These are phyloP conservation scores for Aspergillus sp. DNA, from an alignment of 2,329 filamentous ascomycete genomes.

Conservation along the genomic window DNA sequence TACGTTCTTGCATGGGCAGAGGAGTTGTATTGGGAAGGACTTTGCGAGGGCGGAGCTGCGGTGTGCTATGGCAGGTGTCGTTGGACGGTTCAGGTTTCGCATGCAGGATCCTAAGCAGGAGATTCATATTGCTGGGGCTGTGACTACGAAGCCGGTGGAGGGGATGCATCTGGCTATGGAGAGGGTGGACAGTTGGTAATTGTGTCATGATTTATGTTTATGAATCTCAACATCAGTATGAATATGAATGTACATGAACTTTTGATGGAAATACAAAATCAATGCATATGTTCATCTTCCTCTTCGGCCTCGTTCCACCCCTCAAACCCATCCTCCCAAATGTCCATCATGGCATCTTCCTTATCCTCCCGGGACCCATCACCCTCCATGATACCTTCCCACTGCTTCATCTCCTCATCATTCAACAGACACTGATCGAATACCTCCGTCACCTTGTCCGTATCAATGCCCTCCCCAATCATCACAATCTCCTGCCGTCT, in stretches of 20 bases:
- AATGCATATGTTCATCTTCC: constrained; percentile 9
- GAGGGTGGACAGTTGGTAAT: constrained; percentile 27
- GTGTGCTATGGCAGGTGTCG: constrained; percentile 33
- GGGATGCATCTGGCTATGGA: constrained; percentile 32
- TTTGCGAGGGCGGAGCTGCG: constrained; percentile 38
- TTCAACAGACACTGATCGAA: constrained; percentile 57
- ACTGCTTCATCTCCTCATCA: constrained; percentile 52
- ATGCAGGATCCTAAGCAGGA: constrained; percentile 32
- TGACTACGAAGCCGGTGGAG: constrained; percentile 34
- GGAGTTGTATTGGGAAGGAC: constrained; percentile 35
- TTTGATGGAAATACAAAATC: constrained; percentile 8
- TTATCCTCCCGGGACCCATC: constrained; percentile 34
- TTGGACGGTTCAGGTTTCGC: constrained; percentile 29
- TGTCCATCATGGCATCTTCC: constrained; percentile 40
- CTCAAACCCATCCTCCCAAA: constrained; percentile 56
- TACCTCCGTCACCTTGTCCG: constrained; percentile 43
- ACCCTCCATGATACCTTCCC: constrained; percentile 48
- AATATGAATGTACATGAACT: constrained; percentile 8
- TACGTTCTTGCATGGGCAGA: constrained; percentile 34
- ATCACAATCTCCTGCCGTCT: constrained; percentile 66
- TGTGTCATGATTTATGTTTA: neutral
- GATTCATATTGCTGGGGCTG: constrained; percentile 29
- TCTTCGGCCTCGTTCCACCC: constrained; percentile 46
- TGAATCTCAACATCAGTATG: constrained; percentile 1
- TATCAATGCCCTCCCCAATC: constrained; percentile 60